Evolutionary conservation across 148 eudicot genomes (phyloP), one percentile per base, ranked within the genome.

Genomic region (Nyssa sinensis): DNA sequence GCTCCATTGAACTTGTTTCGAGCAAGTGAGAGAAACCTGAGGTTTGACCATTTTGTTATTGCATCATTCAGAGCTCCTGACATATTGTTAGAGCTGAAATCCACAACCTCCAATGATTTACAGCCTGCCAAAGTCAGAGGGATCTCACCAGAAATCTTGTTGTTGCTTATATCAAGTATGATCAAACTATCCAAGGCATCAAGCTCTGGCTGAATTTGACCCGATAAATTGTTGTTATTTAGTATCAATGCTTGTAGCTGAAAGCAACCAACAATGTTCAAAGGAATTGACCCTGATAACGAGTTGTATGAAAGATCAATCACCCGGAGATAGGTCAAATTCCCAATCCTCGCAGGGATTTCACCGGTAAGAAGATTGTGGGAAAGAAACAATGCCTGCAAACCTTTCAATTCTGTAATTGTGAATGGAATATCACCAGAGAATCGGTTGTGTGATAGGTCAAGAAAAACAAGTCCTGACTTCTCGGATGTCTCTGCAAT

Each of bases 61-160:
- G 98, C 96, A 74, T 92, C 97, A 44, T 81, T 89, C 14, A 95
- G 74, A 44, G 90, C 66, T 39, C 98, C 98, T 0, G 94, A 89
- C 10, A 95, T 91, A 80, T 88, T 90, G 82, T 94, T 94, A 64
- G 78, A 86, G 85, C 98, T 92, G 68, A 94, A 89, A 81, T 94
- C 97, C 8, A 92, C 97, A 32, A 90, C 87, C 73, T 94, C 98
- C 82, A 94, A 73, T 0, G 98, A 94, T 73, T 84, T 94, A 76
- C 98, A 94, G 27, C 97, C 98, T 7, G 98, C 98, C 84, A 94
- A 80, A n/a, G 97, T 92, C 62, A 92, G 83, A 0, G 98, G 98
- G 66, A 94, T 92, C 78, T 92, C 93, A 41, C 98, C 98, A 23
- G 90, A 92, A 60, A 94, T 88, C 78, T 74, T 81, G 74, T 94